Conservation (phyloP, 2,329 filamentous ascomycete genomes). For the Neofusicoccum sp. region DNA sequence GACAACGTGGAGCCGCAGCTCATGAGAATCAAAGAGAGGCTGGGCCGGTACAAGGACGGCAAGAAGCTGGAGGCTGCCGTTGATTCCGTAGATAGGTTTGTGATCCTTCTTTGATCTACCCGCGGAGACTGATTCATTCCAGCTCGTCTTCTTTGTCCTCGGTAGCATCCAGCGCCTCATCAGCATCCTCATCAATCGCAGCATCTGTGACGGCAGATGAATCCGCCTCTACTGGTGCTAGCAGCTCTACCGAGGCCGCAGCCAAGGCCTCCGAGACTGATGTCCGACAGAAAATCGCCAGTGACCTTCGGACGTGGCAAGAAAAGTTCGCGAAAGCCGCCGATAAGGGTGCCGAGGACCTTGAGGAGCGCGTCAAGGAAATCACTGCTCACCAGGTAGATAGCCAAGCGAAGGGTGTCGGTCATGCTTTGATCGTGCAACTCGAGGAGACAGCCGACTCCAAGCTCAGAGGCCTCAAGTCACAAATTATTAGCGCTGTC, state of each 20-base stretch:
- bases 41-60: slow-evolving; percentile 71
- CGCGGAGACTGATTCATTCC: slow-evolving; percentile 14
- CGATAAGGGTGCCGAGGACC: slow-evolving; percentile 74
- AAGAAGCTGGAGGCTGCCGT: slow-evolving; percentile 61
- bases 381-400: slow-evolving; percentile 72
- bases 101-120: slow-evolving; percentile 14
- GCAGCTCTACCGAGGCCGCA: slow-evolving; percentile 25
- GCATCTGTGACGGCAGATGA: slow-evolving; percentile 27
- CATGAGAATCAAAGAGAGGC: slow-evolving; percentile 82
- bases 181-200: slow-evolving; percentile 19
- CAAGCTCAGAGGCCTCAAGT: slow-evolving; percentile 65
- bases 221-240: slow-evolving; percentile 22
- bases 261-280: slow-evolving; percentile 45
- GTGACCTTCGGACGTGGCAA: slow-evolving; percentile 83
- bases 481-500: slow-evolving; percentile 59
- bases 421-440: slow-evolving; percentile 64
- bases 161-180: slow-evolving; percentile 19
- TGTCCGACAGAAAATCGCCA: slow-evolving; percentile 61
- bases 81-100: slow-evolving; percentile 48
- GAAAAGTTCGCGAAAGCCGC: slow-evolving; percentile 82
- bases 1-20: slow-evolving; percentile 96
- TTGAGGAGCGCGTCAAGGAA: slow-evolving; percentile 62
- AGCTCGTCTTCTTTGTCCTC: slow-evolving; percentile 25
- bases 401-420: slow-evolving; percentile 63
- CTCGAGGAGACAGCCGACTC: slow-evolving; percentile 66